A percentile compares a stretch with the other conserved stretches of the same genome.
These are phyloP conservation scores for Micromonas pusilla DNA, from an alignment of 139 green algal species.

Conservation along the genomic window DNA sequence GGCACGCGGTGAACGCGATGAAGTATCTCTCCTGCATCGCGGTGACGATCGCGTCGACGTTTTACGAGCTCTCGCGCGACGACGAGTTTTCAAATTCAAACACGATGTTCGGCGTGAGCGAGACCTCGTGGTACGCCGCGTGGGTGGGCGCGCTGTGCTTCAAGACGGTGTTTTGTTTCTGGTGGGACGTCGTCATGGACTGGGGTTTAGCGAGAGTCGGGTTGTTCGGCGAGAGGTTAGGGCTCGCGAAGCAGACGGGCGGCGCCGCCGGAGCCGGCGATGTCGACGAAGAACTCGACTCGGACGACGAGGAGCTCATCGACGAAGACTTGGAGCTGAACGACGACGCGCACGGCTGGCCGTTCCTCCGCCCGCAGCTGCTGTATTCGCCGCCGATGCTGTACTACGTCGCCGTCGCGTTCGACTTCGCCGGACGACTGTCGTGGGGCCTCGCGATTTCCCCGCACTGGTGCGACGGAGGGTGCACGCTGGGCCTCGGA, in stretches of 20 bases:
- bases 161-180: neutral
- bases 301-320: neutral
- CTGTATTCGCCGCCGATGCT: neutral
- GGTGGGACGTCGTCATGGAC: neutral
- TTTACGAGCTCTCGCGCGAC: neutral
- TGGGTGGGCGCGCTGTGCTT: neutral
- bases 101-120: neutral
- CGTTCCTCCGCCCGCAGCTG: neutral
- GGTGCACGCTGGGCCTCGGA: neutral
- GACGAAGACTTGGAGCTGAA: neutral
- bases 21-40: neutral
- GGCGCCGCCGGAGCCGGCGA: neutral
- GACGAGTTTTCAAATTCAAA: too few species aligned
- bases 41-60: neutral
- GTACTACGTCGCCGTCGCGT: neutral
- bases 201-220: neutral
- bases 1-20: neutral
- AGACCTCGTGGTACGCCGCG: neutral
- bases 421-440: neutral
- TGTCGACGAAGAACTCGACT: neutral
- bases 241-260: neutral
- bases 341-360: too few species aligned
- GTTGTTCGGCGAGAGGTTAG: neutral
- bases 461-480: neutral
- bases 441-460: neutral